Base-by-base conservation (phyloP, 805 yeast genomes). In the Wickerhamomyces alni region DNA sequence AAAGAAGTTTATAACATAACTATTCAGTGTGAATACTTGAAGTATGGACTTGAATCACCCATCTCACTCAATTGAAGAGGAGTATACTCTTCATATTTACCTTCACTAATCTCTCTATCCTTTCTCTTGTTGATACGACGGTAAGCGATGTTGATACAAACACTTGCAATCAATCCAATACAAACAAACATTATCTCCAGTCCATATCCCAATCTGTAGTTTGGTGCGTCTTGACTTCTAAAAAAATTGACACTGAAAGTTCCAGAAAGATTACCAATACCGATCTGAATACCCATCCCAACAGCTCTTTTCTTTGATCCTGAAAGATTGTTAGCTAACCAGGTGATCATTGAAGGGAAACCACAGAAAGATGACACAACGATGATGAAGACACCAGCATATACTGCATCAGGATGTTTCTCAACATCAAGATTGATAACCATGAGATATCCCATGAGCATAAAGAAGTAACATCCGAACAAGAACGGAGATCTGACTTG, bases 21-120 rank as follows among this genome's bases (percentile, higher is more conserved):
- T n/a, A n/a, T n/a, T n/a, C n/a, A n/a, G n/a, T n/a, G n/a, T n/a
- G n/a, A n/a, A n/a, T 69, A 69, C 16, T 51, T 49, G 42, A 59
- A 69, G 33, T 59, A 58, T 1, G 74, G 74, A 36, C 61, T 61
- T 44, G 60, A 61, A 50, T 69, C 73, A 17, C 73, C 74, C 67
- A 66, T 52, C 35, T 53, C 56, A 12, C 56, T 42, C 33, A 67
- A 49, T 35, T 66, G 59, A 21, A 46, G 44, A 19, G 50, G 55
- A 4, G 57, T 46, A 35, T 45, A 44, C 8, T 37, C 43, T 31
- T 54, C 63, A 45, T 55, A 65, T 21, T 48, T 51, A 0, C 69
- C 71, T 15, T 54, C 56, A 16, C 44, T 32, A 22, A 61, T 42
- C 38, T 58, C 59, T 29, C 38, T 42, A 38, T 43, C 43, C 24